Percentiles rank a stretch among this genome's conserved stretches.
phyloP scores from a whole-genome alignment of 768 basidiomycete genomes.

The Albatrellus ellisii region DNA sequence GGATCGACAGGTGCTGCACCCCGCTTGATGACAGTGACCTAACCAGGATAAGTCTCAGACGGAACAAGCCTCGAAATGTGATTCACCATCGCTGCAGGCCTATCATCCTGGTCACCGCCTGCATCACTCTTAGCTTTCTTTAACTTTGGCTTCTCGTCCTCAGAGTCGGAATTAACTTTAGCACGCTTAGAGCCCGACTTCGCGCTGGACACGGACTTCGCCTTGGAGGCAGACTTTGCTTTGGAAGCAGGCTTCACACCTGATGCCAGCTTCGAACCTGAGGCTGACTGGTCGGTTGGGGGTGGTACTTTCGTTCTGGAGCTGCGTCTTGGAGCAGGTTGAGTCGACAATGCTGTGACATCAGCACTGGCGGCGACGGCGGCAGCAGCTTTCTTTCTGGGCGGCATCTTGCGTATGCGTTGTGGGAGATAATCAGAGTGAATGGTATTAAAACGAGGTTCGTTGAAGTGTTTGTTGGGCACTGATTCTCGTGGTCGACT shows the following conservation, averaged over 20 bases:
- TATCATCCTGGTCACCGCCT: slow-evolving; percentile 7
- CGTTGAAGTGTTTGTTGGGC: too few relatives aligned
- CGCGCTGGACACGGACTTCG: slow-evolving; percentile 13
- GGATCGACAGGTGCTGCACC: slow-evolving; percentile 46
- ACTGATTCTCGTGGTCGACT: too few relatives aligned
- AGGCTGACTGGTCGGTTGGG: background rate
- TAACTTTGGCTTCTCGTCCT: slow-evolving; percentile 15
- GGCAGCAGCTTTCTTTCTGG: too few relatives aligned
- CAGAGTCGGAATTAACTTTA: slow-evolving; percentile 13
- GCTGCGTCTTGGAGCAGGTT: too few relatives aligned
- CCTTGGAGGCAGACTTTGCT: slow-evolving; percentile 11
- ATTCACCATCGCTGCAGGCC: slow-evolving; percentile 26
- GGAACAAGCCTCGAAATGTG: background rate
- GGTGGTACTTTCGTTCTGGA: background rate
- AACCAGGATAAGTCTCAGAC: slow-evolving; percentile 2
- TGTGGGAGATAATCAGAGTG: too few relatives aligned
- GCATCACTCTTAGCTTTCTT: slow-evolving; percentile 20
- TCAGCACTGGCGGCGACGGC: too few relatives aligned
- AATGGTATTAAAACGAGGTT: too few relatives aligned
- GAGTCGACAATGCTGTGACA: too few relatives aligned
- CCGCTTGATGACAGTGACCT: slow-evolving; percentile 36
- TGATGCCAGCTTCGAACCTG: background rate
- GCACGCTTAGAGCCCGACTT: slow-evolving; percentile 13
- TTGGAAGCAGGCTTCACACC: slow-evolving; percentile 5
- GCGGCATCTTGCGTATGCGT: too few relatives aligned